Percentiles rank a stretch among this genome's conserved stretches.
Evolutionary conservation across 1,284 basidiomycete genomes (phyloP).

Genomic region (Boletus semigastroideus): DNA sequence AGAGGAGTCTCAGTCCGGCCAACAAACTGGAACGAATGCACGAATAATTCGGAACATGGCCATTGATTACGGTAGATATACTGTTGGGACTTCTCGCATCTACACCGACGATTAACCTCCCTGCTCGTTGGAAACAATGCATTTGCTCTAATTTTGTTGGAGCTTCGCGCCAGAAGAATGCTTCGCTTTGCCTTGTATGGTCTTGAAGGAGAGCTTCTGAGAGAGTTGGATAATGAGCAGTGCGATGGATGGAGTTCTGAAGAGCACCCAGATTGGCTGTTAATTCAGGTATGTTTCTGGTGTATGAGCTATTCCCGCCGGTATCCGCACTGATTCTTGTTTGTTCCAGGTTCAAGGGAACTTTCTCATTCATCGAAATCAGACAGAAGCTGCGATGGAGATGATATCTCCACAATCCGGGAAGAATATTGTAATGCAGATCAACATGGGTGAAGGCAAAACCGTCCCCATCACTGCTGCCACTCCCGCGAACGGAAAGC

Average conservation of each 20-base stretch:
- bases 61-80: constrained; percentile 21
- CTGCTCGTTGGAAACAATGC: neutral
- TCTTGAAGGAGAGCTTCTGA: neutral
- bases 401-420: neutral
- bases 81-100: constrained; percentile 28
- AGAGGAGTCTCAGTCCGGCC: neutral
- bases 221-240: neutral
- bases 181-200: neutral
- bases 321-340: too few species aligned
- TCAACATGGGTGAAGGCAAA: neutral
- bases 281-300: neutral
- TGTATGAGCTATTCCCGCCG: neutral
- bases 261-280: neutral
- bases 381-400: neutral
- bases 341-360: neutral
- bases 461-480: neutral
- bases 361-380: neutral
- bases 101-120: neutral
- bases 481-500: neutral
- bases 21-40: neutral
- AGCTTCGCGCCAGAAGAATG: neutral
- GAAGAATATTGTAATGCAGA: neutral
- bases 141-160: neutral
- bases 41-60: constrained; percentile 15
- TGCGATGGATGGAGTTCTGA: neutral